Percentiles rank a stretch among this genome's conserved stretches.
These are phyloP conservation scores for Nicotiana knightiana DNA, from an alignment of 257 asterid genomes.

Conservation along the genomic window DNA sequence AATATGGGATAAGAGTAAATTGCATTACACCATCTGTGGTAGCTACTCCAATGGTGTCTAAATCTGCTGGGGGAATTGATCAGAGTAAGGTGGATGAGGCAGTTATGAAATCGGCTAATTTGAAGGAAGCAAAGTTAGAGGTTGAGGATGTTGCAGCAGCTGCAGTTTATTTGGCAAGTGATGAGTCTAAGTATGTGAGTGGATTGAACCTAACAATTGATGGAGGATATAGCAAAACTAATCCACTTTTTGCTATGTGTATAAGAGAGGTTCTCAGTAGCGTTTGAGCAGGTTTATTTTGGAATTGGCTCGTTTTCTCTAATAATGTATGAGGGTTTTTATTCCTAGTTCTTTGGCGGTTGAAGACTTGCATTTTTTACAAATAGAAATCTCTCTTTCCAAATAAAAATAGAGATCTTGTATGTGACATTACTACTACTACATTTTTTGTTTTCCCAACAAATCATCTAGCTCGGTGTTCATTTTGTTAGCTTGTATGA, in stretches of 20 bases:
- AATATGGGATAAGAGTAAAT: slow-evolving; percentile 23
- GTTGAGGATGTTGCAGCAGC: slow-evolving; percentile 11
- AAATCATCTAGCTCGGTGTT: too few species aligned
- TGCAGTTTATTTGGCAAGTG: slow-evolving; percentile 16
- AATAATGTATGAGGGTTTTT: not conserved
- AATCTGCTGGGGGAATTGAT: not conserved
- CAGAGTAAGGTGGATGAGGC: slow-evolving; percentile 10
- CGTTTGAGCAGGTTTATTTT: not conserved
- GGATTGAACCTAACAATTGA: slow-evolving; percentile 11
- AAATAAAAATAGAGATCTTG: not conserved
- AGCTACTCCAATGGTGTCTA: slow-evolving; percentile 20
- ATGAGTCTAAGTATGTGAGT: slow-evolving; percentile 20
- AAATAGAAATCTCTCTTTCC: not conserved
- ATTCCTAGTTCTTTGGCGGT: not conserved
- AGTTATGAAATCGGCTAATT: slow-evolving; percentile 12
- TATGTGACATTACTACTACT: not conserved
- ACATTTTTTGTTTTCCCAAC: not conserved
- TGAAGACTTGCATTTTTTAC: not conserved
- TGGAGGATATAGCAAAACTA: slow-evolving; percentile 17
- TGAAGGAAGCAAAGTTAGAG: slow-evolving; percentile 21
- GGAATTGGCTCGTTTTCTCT: not conserved
- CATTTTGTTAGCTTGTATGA: too few species aligned
- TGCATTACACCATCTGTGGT: slow-evolving; percentile 22
- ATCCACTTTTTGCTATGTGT: slow-evolving; percentile 1
- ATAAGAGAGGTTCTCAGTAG: not conserved